Conservation (phyloP, 2,329 filamentous ascomycete species). For the Dothideomycetes sp. region DNA sequence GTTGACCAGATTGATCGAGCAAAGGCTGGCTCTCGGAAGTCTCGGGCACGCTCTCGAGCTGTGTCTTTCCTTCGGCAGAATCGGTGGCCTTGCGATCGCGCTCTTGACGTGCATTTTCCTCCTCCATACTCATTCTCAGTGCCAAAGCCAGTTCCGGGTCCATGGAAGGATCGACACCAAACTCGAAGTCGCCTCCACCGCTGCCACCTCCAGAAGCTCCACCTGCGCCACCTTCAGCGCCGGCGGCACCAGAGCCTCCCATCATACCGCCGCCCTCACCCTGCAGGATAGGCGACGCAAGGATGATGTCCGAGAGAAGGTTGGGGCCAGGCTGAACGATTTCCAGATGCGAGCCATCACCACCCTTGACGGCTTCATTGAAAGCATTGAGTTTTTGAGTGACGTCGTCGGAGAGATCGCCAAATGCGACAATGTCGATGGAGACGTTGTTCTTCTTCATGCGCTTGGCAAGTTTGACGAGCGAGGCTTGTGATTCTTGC, state of each 20-base stretch:
- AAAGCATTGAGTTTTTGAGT: slow-evolving; percentile 86
- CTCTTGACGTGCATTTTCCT: slow-evolving; percentile 90
- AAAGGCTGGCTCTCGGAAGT: slow-evolving; percentile 53
- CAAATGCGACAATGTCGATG: slow-evolving; percentile 91
- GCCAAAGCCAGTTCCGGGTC: slow-evolving; percentile 93
- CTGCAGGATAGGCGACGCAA: slow-evolving; percentile 80
- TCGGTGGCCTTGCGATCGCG: slow-evolving; percentile 66
- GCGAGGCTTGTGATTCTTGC: slow-evolving; percentile 77
- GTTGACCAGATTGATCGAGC: slow-evolving; percentile 54
- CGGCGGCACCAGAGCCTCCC: slow-evolving; percentile 44
- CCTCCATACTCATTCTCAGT: slow-evolving; percentile 94
- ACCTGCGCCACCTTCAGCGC: slow-evolving; percentile 34
- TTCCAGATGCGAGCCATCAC: slow-evolving; percentile 83
- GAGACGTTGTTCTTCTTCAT: slow-evolving; percentile 98
- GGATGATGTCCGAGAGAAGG: slow-evolving; percentile 83
- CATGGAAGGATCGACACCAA: slow-evolving; percentile 80
- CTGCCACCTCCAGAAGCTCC: slow-evolving; percentile 45
- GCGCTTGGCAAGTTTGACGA: slow-evolving; percentile 85
- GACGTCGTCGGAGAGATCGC: slow-evolving; percentile 82
- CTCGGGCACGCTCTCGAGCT: slow-evolving; percentile 73
- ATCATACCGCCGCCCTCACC: slow-evolving; percentile 61
- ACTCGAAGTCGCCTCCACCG: slow-evolving; percentile 63
- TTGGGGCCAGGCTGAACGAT: slow-evolving; percentile 85
- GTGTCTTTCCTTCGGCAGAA: slow-evolving; percentile 60
- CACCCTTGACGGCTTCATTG: slow-evolving; percentile 84